phyloP scores from a whole-genome alignment of 2,329 filamentous ascomycete genomes.

The Teratosphaeria viscida region DNA sequence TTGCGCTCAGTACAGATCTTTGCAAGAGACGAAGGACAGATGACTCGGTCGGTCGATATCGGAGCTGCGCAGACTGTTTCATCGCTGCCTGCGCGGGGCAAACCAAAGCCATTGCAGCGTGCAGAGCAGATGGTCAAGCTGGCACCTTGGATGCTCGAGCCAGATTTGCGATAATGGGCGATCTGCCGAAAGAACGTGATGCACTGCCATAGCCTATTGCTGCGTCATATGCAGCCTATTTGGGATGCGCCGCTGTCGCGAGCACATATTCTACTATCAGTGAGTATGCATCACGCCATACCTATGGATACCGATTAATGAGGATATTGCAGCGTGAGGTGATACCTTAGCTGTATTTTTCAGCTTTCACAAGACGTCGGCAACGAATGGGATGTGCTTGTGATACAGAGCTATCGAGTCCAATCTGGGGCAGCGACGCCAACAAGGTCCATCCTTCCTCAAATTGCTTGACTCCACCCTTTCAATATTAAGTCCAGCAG shows the following conservation, averaged over 20 bases:
- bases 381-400: no score
- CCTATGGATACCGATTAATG: no score
- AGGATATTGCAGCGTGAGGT: no score
- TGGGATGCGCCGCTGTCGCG: background rate
- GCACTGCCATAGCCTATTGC: background rate
- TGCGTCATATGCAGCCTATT: background rate
- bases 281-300: no score
- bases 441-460: background rate
- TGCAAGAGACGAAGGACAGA: constrained; percentile 33
- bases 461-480: background rate
- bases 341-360: no score
- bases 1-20: constrained; percentile 86
- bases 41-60: background rate
- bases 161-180: constrained; percentile 24
- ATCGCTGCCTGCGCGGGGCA: background rate
- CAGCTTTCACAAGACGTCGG: no score
- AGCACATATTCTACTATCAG: no score
- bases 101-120: background rate
- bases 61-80: background rate
- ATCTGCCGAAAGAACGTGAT: background rate
- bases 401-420: background rate
- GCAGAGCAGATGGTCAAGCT: constrained; percentile 23
- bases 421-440: background rate
- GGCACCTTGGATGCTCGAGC: constrained; percentile 27
- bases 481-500: background rate